These are phyloP conservation scores for Mimosa bimucronata DNA, from an alignment of 306 rosid species.

Conservation along the genomic window DNA sequence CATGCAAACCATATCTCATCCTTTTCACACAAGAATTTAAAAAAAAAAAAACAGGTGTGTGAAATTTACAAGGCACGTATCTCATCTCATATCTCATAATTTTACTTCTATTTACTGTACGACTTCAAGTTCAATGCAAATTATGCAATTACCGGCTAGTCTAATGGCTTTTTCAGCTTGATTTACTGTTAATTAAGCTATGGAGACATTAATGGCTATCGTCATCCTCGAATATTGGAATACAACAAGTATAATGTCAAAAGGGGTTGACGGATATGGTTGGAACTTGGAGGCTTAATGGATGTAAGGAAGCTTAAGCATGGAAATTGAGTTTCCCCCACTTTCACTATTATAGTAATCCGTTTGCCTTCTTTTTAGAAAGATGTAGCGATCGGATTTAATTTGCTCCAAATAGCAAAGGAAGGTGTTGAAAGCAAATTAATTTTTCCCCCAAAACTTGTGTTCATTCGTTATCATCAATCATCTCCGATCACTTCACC, in stretches of 20 bases:
- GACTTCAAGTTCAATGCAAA: not conserved
- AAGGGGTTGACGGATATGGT: conserved; percentile 2
- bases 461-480: conserved; percentile 38
- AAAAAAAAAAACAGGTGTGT: too few relatives aligned
- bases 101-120: not conserved
- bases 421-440: conserved; percentile 24
- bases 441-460: conserved; percentile 38
- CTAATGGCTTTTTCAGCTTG: not conserved
- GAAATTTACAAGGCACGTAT: too few relatives aligned
- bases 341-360: conserved; percentile 18
- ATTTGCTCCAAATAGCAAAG: conserved; percentile 49
- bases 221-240: not conserved
- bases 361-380: conserved; percentile 43
- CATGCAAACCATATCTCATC: too few relatives aligned
- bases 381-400: conserved; percentile 31
- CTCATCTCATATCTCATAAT: too few relatives aligned
- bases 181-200: not conserved
- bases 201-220: not conserved
- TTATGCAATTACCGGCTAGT: not conserved
- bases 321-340: conserved; percentile 37
- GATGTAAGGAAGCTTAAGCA: conserved; percentile 23
- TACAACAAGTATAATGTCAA: not conserved
- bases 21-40: too few relatives aligned
- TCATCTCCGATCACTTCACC: conserved; percentile 24
- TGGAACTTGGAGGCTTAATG: conserved; percentile 23